Conservation (phyloP, 2,329 filamentous ascomycete species). For the Pseudopithomyces maydicus region DNA sequence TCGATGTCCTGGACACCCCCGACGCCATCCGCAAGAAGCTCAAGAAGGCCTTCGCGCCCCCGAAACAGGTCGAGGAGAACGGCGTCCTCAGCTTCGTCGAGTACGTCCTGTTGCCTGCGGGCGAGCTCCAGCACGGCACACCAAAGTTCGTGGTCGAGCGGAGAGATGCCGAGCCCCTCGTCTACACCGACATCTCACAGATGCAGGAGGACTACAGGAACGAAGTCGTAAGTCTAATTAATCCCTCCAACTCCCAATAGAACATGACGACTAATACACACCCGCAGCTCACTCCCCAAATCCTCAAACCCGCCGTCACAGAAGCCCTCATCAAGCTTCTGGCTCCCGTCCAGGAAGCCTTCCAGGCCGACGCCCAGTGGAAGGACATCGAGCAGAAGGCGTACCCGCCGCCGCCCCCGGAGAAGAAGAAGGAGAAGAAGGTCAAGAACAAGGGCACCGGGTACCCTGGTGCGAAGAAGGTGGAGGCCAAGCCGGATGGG, state of each 20-base stretch:
- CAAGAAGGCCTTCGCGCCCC: constrained; percentile 80
- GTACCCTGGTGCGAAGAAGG: constrained; percentile 54
- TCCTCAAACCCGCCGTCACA: constrained; percentile 83
- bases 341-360: constrained; percentile 77
- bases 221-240: constrained; percentile 67
- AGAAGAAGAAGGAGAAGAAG: constrained; percentile 70
- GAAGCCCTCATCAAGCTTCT: constrained; percentile 75
- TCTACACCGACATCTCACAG: constrained; percentile 77
- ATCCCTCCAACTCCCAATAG: neutral
- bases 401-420: constrained; percentile 72
- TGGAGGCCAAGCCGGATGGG: constrained; percentile 53
- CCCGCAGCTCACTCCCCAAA: constrained; percentile 75
- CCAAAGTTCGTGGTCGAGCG: constrained; percentile 71
- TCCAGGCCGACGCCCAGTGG: constrained; percentile 75
- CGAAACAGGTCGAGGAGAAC: constrained; percentile 79
- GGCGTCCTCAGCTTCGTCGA: constrained; percentile 87
- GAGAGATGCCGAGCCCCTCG: constrained; percentile 72
- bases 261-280: constrained; percentile 4
- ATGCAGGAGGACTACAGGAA: constrained; percentile 80
- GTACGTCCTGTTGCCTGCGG: constrained; percentile 80
- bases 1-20: constrained; percentile 83
- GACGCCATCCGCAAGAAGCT: constrained; percentile 71
- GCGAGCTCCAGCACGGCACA: constrained; percentile 62
- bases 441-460: constrained; percentile 76
- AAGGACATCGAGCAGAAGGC: constrained; percentile 76